Conservation (phyloP, 148 eudicot species). For the Rhododendron mucronatum region DNA sequence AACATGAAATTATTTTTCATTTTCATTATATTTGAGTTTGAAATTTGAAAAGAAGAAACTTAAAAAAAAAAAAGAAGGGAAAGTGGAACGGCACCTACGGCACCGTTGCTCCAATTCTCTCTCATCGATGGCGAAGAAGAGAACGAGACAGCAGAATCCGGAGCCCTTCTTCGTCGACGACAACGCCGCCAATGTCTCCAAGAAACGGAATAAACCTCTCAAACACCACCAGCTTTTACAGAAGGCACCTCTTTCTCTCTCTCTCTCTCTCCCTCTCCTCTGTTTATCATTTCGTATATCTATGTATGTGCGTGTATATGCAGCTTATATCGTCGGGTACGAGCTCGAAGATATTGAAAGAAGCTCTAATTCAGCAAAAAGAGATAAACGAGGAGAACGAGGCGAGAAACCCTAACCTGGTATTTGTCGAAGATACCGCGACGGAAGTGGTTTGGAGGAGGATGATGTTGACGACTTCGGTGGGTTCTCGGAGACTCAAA, state of each 20-base stretch:
- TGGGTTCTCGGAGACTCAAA: slow-evolving; percentile 48
- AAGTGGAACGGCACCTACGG: too few relatives aligned
- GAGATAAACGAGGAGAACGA: slow-evolving; percentile 67
- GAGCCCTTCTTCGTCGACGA: slow-evolving; percentile 45
- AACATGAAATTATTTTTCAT: too few relatives aligned
- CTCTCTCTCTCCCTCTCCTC: neutral
- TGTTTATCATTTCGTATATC: neutral
- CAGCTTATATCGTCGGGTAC: slow-evolving; percentile 57
- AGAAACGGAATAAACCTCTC: slow-evolving; percentile 42
- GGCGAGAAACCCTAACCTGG: slow-evolving; percentile 23
- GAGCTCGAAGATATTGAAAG: slow-evolving; percentile 72
- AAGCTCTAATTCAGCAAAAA: slow-evolving; percentile 76
- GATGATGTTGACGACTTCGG: slow-evolving; percentile 59
- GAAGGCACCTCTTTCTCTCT: slow-evolving; percentile 40
- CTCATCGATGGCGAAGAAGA: slow-evolving; percentile 47
- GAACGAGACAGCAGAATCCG: slow-evolving; percentile 51
- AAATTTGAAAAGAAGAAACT: too few relatives aligned
- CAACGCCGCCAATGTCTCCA: slow-evolving; percentile 23
- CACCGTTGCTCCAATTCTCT: neutral
- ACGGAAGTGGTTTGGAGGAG: slow-evolving; percentile 19
- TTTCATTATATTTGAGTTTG: too few relatives aligned
- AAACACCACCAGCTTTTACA: slow-evolving; percentile 58
- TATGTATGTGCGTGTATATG: neutral
- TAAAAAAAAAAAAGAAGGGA: too few relatives aligned
- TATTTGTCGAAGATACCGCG: slow-evolving; percentile 17